Conservation (phyloP, 352 stramenopile species). For the Halophytophthora polymorphica region DNA sequence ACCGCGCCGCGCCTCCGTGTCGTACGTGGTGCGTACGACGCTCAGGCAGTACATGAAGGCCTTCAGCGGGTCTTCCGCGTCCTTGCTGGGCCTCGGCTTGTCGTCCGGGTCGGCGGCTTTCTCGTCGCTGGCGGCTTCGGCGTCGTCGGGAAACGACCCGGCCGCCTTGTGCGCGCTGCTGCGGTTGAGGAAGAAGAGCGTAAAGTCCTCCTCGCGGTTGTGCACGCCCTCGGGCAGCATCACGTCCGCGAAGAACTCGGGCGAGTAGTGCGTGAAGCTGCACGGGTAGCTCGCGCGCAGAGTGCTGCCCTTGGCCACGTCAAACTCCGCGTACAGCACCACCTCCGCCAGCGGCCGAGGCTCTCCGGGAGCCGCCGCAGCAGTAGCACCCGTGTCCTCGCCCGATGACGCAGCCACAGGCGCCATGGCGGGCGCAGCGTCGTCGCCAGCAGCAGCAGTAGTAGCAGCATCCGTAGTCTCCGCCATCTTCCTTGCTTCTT, state of each 20-base stretch:
- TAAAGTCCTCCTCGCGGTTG: constrained; percentile 85
- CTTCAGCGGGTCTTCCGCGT: constrained; percentile 41
- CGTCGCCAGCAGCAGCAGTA: no score
- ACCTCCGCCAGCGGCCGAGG: constrained; percentile 47
- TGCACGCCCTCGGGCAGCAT: constrained; percentile 88
- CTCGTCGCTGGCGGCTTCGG: background rate
- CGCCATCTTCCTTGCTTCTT: no score
- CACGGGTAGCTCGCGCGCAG: constrained; percentile 67
- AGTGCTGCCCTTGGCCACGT: constrained; percentile 87
- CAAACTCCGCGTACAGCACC: constrained; percentile 83
- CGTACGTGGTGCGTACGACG: constrained; percentile 81
- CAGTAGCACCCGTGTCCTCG: no score
- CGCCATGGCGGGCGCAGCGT: no score
- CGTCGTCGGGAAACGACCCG: background rate
- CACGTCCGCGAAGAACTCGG: constrained; percentile 88
- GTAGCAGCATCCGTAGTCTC: no score
- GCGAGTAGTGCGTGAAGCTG: constrained; percentile 68
- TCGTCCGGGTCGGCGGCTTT: constrained; percentile 1
- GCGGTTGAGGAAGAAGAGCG: constrained; percentile 87
- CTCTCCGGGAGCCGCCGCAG: no score
- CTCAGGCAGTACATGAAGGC: constrained; percentile 88
- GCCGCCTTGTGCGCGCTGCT: constrained; percentile 22
- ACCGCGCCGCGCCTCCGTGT: constrained; percentile 62
- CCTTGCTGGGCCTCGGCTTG: background rate
- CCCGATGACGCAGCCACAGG: no score